phyloP scores from a whole-genome alignment of 2,329 filamentous ascomycete genomes.

The Teratosphaeriaceae sp. region DNA sequence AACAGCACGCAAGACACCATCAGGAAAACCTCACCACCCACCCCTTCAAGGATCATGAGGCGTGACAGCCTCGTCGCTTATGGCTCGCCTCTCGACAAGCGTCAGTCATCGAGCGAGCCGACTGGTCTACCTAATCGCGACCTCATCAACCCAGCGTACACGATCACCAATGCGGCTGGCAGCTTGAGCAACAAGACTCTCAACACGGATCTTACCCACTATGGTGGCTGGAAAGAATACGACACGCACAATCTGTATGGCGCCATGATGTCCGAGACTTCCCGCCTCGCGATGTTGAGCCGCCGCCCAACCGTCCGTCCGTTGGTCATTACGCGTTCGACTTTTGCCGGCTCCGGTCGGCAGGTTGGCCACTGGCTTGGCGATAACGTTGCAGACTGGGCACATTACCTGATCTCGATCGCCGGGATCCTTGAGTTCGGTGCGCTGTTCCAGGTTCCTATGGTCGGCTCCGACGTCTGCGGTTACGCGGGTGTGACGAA shows the following conservation, averaged over 20 bases:
- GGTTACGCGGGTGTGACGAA: conserved; percentile 64
- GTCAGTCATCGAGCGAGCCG: conserved; percentile 18
- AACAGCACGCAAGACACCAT: conserved; percentile 22
- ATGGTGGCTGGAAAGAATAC: conserved; percentile 61
- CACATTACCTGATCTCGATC: conserved; percentile 38
- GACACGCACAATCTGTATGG: conserved; percentile 76
- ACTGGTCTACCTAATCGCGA: conserved; percentile 58
- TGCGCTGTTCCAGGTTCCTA: conserved; percentile 42
- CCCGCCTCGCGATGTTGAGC: conserved; percentile 54
- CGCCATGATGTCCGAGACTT: conserved; percentile 64
- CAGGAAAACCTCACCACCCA: conserved; percentile 24
- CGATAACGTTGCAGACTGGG: conserved; percentile 44
- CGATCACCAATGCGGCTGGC: conserved; percentile 56
- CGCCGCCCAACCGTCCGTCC: conserved; percentile 60
- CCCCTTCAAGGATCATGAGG: conserved; percentile 17
- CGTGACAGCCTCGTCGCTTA: conserved; percentile 8
- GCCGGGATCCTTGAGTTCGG: conserved; percentile 40
- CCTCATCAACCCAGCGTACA: conserved; percentile 58
- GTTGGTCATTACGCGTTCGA: conserved; percentile 68
- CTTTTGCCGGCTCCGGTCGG: conserved; percentile 64
- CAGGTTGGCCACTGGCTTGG: conserved; percentile 57
- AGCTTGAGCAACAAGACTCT: conserved; percentile 45
- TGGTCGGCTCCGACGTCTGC: conserved; percentile 60
- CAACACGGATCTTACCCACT: conserved; percentile 60
- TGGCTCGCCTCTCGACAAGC: conserved; percentile 8